phyloP scores from a whole-genome alignment of 805 yeast species.

The Sungouiozyma intestinalis region DNA sequence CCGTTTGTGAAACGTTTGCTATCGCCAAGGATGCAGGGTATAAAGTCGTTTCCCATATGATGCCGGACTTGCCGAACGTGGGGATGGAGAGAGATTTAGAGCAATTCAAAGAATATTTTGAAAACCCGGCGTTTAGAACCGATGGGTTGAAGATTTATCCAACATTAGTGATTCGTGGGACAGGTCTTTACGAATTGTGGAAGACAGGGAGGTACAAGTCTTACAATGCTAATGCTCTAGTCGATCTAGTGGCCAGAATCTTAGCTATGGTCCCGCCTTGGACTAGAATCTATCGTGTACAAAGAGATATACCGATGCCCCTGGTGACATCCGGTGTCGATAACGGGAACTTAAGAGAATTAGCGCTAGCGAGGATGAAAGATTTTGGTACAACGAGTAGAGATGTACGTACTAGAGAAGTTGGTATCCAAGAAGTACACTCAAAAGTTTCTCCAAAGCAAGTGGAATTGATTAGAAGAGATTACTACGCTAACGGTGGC shows the following conservation, averaged over 20 bases:
- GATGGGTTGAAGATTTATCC: slow-evolving; percentile 95
- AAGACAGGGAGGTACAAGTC: slow-evolving; percentile 90
- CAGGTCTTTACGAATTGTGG: slow-evolving; percentile 96
- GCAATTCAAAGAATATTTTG: slow-evolving; percentile 93
- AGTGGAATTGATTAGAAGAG: slow-evolving; percentile 89
- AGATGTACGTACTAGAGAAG: slow-evolving; percentile 96
- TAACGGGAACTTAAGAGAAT: slow-evolving; percentile 89
- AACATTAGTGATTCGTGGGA: slow-evolving; percentile 92
- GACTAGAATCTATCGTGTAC: slow-evolving; percentile 97
- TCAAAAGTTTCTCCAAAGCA: slow-evolving; percentile 95
- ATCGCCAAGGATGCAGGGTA: slow-evolving; percentile 98
- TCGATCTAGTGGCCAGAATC: slow-evolving; percentile 91
- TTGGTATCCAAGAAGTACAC: slow-evolving; percentile 97
- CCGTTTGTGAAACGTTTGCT: slow-evolving; percentile 92
- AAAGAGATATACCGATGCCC: slow-evolving; percentile 99
- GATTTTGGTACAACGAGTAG: slow-evolving; percentile 95
- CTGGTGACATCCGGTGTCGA: slow-evolving; percentile 96
- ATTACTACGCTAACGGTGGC: slow-evolving; percentile 94
- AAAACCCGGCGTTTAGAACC: slow-evolving; percentile 92
- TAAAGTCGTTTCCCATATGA: slow-evolving; percentile 97
- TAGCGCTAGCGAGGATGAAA: slow-evolving; percentile 94
- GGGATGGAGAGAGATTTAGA: slow-evolving; percentile 97
- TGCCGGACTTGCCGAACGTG: slow-evolving; percentile 98
- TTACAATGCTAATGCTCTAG: slow-evolving; percentile 86
- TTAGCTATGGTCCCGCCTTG: slow-evolving; percentile 97